Evolutionary conservation across 2,329 filamentous ascomycete genomes (phyloP).

Genomic region (Colletotrichum sojae): DNA sequence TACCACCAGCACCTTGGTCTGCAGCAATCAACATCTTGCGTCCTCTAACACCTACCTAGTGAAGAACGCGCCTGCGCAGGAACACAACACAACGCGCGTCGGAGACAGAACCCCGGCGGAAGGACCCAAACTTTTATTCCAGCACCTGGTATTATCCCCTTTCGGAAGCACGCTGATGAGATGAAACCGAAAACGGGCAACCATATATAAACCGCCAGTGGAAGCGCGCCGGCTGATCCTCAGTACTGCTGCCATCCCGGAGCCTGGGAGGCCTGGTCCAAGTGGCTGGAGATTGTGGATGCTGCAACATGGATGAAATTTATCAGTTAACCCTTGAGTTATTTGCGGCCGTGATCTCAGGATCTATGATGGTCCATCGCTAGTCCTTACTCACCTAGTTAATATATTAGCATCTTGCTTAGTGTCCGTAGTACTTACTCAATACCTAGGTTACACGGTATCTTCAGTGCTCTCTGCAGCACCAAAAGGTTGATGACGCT

Average conservation of each 20-base stretch:
- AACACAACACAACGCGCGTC: not conserved
- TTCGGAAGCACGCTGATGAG: conserved; percentile 17
- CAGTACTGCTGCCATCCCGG: not conserved
- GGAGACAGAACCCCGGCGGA: not conserved
- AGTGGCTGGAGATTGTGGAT: conserved; percentile 6
- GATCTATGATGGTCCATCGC: too few relatives aligned
- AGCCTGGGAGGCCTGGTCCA: conserved; percentile 5
- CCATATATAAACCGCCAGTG: not conserved
- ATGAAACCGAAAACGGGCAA: conserved; percentile 25
- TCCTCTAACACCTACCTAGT: not conserved
- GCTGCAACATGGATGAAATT: not conserved
- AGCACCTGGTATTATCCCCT: not conserved
- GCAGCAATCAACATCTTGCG: not conserved
- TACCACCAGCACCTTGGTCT: too few relatives aligned
- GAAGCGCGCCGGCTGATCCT: conserved; percentile 2
- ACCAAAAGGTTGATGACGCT: too few relatives aligned
- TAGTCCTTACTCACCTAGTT: too few relatives aligned
- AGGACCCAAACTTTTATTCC: not conserved
- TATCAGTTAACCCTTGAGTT: not conserved
- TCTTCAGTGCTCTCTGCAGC: too few relatives aligned
- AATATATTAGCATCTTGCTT: too few relatives aligned
- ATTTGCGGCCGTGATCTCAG: not conserved
- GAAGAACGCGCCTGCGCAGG: not conserved
- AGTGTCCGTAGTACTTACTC: too few relatives aligned
- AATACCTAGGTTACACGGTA: too few relatives aligned